These are phyloP conservation scores for Magnolia sinica DNA, from an alignment of 164 flowering plant species.

Conservation along the genomic window DNA sequence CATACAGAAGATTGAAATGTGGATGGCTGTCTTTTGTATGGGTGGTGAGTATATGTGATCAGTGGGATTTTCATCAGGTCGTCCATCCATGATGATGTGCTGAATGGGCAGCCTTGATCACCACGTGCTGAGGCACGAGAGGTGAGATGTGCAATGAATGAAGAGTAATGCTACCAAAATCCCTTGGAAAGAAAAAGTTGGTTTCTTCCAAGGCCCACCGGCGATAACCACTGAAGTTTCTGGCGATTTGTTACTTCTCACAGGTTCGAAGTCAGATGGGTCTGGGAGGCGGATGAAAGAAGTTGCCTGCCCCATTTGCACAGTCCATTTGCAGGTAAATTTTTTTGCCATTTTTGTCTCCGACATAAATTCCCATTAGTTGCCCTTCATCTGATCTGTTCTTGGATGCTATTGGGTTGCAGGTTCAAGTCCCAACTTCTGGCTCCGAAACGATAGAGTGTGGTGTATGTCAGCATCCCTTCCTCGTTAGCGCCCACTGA, in stretches of 20 bases:
- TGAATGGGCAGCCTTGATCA: background rate
- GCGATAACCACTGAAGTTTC: background rate
- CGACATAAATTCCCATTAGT: background rate
- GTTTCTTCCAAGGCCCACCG: background rate
- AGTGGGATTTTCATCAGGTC: background rate
- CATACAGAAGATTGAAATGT: background rate
- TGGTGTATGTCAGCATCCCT: slow-evolving; percentile 95
- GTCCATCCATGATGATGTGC: background rate
- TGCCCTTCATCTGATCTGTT: background rate
- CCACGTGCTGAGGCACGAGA: background rate
- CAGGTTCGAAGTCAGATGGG: slow-evolving; percentile 59
- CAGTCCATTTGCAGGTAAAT: slow-evolving; percentile 91
- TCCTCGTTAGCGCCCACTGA: slow-evolving; percentile 87
- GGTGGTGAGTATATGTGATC: too few relatives aligned
- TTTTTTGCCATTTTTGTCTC: background rate
- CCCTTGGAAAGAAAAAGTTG: background rate
- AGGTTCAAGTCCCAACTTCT: slow-evolving; percentile 82
- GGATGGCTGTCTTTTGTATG: background rate
- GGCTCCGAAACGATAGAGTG: slow-evolving; percentile 98
- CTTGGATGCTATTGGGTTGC: slow-evolving; percentile 12
- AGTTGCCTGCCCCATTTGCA: slow-evolving; percentile 96
- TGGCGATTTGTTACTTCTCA: background rate
- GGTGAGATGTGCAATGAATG: background rate
- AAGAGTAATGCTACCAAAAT: background rate
- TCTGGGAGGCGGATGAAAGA: slow-evolving; percentile 83